Evolutionary conservation across 2,329 filamentous ascomycete species (phyloP).

Genomic region (Alternaria infectoria): DNA sequence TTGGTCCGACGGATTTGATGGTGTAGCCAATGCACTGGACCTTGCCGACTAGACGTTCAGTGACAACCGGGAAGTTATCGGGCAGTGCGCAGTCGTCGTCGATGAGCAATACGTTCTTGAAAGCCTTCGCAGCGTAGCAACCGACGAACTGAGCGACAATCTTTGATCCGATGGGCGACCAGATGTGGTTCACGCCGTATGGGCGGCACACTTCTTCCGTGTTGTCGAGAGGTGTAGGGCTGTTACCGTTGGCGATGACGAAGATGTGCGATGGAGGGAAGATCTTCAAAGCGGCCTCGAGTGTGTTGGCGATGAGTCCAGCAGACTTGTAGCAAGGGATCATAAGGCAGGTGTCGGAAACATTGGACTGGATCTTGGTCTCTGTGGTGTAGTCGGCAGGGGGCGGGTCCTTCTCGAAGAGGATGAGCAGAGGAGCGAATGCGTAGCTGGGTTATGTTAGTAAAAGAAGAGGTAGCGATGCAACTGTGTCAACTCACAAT

Average conservation of each 20-base stretch:
- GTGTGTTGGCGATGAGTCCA: slow-evolving; percentile 16
- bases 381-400: slow-evolving; percentile 23
- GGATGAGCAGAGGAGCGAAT: slow-evolving; percentile 39
- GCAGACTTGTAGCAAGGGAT: slow-evolving; percentile 24
- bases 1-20: slow-evolving; percentile 54
- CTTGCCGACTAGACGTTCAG: slow-evolving; percentile 14
- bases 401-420: slow-evolving; percentile 43
- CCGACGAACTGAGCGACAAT: slow-evolving; percentile 24
- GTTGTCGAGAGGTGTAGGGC: slow-evolving; percentile 21
- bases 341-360: slow-evolving; percentile 30
- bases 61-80: slow-evolving; percentile 20
- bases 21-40: slow-evolving; percentile 56
- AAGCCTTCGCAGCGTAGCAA: slow-evolving; percentile 17
- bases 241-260: slow-evolving; percentile 23
- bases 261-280: slow-evolving; percentile 22
- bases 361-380: slow-evolving; percentile 32
- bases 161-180: slow-evolving; percentile 21
- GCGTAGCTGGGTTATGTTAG: slow-evolving; percentile 21
- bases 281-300: slow-evolving; percentile 21
- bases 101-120: slow-evolving; percentile 24
- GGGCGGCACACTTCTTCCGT: slow-evolving; percentile 21
- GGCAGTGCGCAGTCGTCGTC: slow-evolving; percentile 22
- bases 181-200: slow-evolving; percentile 21
- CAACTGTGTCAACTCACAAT: slow-evolving; percentile 35
- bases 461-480: slow-evolving; percentile 33